phyloP scores from a whole-genome alignment of 257 asterid species.

The Cinchona pubescens region DNA sequence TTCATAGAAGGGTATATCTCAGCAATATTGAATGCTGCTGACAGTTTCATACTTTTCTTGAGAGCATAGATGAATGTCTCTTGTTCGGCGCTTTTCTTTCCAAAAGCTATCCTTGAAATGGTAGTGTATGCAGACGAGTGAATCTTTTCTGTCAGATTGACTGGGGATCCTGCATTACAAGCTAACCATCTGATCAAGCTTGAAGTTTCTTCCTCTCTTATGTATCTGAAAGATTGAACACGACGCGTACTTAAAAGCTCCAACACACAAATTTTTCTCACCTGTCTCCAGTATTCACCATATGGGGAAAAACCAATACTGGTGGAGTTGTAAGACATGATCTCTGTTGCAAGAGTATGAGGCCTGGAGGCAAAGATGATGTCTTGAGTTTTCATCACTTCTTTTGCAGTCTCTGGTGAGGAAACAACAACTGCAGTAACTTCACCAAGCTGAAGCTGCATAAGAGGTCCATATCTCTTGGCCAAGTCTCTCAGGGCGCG shows the following conservation, averaged over 20 bases:
- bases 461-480: constrained; percentile 32
- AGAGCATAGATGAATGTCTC: constrained; percentile 17
- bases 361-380: constrained; percentile 36
- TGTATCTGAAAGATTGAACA: constrained; percentile 9
- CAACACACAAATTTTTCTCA: constrained; percentile 34
- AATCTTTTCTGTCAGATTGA: constrained; percentile 31
- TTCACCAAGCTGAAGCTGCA: constrained; percentile 38
- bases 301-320: constrained; percentile 24
- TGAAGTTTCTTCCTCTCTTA: constrained; percentile 22
- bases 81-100: constrained; percentile 21
- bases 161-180: constrained; percentile 9
- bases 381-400: too few relatives aligned
- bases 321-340: constrained; percentile 20
- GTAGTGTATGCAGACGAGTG: constrained; percentile 2
- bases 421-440: constrained; percentile 27
- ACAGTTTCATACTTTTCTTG: constrained; percentile 4
- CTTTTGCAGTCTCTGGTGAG: too few relatives aligned
- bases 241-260: constrained; percentile 31
- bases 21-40: constrained; percentile 21
- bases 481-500: constrained; percentile 24
- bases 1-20: constrained; percentile 19
- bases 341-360: constrained; percentile 16
- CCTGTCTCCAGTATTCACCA: constrained; percentile 43
- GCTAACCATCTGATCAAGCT: constrained; percentile 19
- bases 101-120: constrained; percentile 31